Evolutionary conservation across 257 asterid species (phyloP).

Genomic region (Ligustrum vulgare): DNA sequence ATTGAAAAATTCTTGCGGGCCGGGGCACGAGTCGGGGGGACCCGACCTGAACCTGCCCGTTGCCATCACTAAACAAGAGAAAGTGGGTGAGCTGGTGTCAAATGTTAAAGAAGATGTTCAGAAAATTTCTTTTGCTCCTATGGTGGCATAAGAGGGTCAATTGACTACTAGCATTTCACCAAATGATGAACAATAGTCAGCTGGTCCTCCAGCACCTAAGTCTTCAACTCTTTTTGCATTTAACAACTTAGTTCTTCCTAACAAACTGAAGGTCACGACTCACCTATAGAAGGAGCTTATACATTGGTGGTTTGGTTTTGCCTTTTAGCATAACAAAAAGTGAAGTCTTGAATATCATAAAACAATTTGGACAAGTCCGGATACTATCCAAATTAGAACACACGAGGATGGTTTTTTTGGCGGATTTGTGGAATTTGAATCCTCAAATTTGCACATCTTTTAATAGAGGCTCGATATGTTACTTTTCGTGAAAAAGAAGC

Average conservation of each 20-base stretch:
- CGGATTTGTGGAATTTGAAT: slow-evolving; percentile 73
- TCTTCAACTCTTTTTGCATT: slow-evolving; percentile 20
- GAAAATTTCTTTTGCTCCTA: slow-evolving; percentile 54
- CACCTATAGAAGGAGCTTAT: slow-evolving; percentile 38
- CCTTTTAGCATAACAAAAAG: slow-evolving; percentile 44
- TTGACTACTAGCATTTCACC: slow-evolving; percentile 24
- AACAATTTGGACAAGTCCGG: slow-evolving; percentile 47
- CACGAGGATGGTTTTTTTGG: slow-evolving; percentile 66
- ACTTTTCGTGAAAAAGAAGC: slow-evolving; percentile 43
- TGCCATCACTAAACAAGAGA: no score
- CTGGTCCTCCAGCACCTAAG: slow-evolving; percentile 16
- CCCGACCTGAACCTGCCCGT: no score
- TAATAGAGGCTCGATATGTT: slow-evolving; percentile 54
- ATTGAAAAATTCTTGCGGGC: no score
- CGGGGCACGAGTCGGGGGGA: no score
- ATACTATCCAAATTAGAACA: slow-evolving; percentile 42
- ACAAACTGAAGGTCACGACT: slow-evolving; percentile 22
- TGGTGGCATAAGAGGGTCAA: slow-evolving; percentile 45
- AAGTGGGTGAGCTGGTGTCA: slow-evolving; percentile 5
- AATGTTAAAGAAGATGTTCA: slow-evolving; percentile 16
- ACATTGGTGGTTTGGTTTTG: slow-evolving; percentile 49
- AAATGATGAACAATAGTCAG: slow-evolving; percentile 18
- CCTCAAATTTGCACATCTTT: slow-evolving; percentile 54
- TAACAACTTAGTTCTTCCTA: slow-evolving; percentile 19
- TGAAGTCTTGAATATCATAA: slow-evolving; percentile 40